Evolutionary conservation across 108 stramenopile genomes (phyloP).

Genomic region (Skeletonema marinoi): DNA sequence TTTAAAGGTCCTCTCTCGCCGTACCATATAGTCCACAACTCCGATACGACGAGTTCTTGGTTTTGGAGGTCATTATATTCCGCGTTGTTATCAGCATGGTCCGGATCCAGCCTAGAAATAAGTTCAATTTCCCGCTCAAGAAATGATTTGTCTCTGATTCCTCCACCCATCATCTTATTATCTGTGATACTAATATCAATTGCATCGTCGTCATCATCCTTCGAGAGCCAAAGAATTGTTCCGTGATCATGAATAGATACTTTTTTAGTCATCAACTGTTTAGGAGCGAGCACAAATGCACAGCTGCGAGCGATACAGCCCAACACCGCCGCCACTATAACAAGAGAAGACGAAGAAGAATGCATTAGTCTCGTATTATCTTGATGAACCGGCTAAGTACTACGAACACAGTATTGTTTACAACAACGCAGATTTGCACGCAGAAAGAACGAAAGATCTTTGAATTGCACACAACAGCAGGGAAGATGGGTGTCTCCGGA

Average conservation of each 20-base stretch:
- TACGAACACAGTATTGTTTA: no score
- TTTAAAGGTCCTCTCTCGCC: constrained; percentile 31
- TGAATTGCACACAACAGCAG: no score
- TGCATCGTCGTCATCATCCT: neutral
- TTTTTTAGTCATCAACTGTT: neutral
- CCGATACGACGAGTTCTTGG: constrained; percentile 9
- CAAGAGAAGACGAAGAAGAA: neutral
- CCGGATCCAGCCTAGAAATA: constrained; percentile 27
- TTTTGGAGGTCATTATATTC: constrained; percentile 8
- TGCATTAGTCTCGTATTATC: neutral
- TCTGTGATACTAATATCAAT: neutral
- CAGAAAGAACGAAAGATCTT: no score
- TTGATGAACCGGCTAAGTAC: no score
- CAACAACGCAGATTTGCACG: no score
- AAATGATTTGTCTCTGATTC: neutral
- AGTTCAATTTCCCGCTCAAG: constrained; percentile 25
- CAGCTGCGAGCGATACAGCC: neutral
- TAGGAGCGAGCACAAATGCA: neutral
- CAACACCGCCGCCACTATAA: neutral
- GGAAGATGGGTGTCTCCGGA: no score
- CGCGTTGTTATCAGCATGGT: constrained; percentile 1
- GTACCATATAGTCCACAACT: constrained; percentile 42
- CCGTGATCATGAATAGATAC: neutral
- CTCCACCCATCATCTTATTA: neutral
- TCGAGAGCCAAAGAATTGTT: neutral